A percentile compares a stretch with the other conserved stretches of the same genome.
Evolutionary conservation across 2,329 filamentous ascomycete genomes (phyloP).

Genomic region (Ilyonectria mors-panacis): DNA sequence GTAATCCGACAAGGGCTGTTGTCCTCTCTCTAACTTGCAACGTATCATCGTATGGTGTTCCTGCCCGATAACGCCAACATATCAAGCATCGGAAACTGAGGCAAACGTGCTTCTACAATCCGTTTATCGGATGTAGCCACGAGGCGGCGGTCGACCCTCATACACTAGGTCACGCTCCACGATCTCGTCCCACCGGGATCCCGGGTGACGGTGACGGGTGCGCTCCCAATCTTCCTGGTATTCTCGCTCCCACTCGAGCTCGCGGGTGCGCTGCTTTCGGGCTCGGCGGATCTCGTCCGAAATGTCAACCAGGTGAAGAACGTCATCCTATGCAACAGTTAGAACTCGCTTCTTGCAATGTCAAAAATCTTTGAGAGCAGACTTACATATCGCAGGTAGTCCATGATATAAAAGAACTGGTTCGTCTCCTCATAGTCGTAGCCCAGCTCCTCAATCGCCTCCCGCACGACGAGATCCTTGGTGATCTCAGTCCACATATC

Average conservation of each 20-base stretch:
- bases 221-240: slow-evolving; percentile 67
- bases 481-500: slow-evolving; percentile 98
- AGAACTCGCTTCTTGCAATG: slow-evolving; percentile 42
- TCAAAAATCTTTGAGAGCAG: neutral
- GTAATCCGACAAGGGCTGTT: slow-evolving; percentile 14
- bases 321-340: slow-evolving; percentile 78
- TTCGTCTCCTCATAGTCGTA: slow-evolving; percentile 95
- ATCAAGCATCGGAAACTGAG: slow-evolving; percentile 13
- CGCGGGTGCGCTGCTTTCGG: slow-evolving; percentile 66
- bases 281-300: slow-evolving; percentile 85
- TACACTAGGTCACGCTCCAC: slow-evolving; percentile 79
- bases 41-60: slow-evolving; percentile 18
- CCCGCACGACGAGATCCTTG: slow-evolving; percentile 88
- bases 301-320: slow-evolving; percentile 85
- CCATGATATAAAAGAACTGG: slow-evolving; percentile 91
- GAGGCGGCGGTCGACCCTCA: slow-evolving; percentile 61
- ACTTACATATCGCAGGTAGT: slow-evolving; percentile 90
- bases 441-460: slow-evolving; percentile 87
- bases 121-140: slow-evolving; percentile 47
- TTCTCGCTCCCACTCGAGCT: slow-evolving; percentile 72
- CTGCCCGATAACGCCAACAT: slow-evolving; percentile 29
- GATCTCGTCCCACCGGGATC: slow-evolving; percentile 69
- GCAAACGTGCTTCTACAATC: slow-evolving; percentile 5
- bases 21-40: slow-evolving; percentile 24
- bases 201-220: slow-evolving; percentile 54